Percentiles rank a stretch among this genome's conserved stretches.
phyloP scores from a whole-genome alignment of 2,329 filamentous ascomycete species.

The Diaporthe citrichinensis region DNA sequence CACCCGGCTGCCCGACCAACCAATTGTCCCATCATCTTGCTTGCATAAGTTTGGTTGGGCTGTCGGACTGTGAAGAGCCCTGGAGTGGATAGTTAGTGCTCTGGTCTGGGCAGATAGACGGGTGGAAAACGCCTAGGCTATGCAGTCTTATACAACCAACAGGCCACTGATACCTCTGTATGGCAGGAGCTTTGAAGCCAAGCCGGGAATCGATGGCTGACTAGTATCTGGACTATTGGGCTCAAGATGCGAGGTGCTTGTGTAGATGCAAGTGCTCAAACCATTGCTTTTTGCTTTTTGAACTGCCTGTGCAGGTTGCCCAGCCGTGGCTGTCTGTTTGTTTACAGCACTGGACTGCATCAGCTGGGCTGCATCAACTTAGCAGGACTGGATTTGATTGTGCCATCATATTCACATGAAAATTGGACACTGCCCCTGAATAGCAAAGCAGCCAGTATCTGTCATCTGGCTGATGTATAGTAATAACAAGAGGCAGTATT shows the following conservation, averaged over 20 bases:
- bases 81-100: neutral
- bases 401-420: neutral
- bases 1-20: neutral
- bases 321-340: neutral
- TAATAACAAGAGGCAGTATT: constrained; percentile 2
- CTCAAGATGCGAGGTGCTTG: neutral
- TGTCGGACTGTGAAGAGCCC: neutral
- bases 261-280: neutral
- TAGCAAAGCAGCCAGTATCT: neutral
- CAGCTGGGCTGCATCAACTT: neutral
- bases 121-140: neutral
- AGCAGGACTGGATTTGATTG: neutral
- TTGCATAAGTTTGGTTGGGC: neutral
- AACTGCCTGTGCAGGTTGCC: neutral
- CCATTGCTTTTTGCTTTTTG: neutral
- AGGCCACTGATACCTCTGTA: neutral
- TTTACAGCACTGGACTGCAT: neutral
- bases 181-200: neutral
- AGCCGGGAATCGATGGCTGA: neutral
- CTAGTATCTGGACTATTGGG: constrained; percentile 18
- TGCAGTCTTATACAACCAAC: constrained; percentile 4
- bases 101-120: neutral
- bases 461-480: neutral
- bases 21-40: neutral
- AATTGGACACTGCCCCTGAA: neutral